Percentiles rank a stretch among this genome's conserved stretches.
Evolutionary conservation across 768 basidiomycete genomes (phyloP).

Genomic region (Gelatoporia subvermispora): DNA sequence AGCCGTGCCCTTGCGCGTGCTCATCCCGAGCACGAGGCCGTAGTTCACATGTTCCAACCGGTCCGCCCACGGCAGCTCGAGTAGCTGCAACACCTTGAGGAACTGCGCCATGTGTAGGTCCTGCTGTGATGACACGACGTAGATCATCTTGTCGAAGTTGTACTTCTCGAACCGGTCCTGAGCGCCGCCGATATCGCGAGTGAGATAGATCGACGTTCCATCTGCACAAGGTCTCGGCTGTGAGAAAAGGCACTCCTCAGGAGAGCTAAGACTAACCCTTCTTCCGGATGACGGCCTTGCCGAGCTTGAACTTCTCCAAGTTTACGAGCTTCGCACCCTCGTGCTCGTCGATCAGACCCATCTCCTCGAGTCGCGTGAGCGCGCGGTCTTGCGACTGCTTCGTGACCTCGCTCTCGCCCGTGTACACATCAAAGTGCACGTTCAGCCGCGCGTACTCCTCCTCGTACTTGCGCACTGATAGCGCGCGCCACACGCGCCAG

Average conservation of each 20-base stretch:
- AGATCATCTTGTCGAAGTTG: conserved; percentile 90
- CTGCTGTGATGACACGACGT: conserved; percentile 85
- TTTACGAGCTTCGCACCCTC: conserved; percentile 86
- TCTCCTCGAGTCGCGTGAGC: conserved; percentile 58
- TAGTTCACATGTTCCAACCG: conserved; percentile 85
- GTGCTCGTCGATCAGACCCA: conserved; percentile 69
- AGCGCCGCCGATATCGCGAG: conserved; percentile 92
- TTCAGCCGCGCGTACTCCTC: conserved; percentile 87
- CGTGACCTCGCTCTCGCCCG: conserved; percentile 81
- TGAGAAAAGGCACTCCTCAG: background rate
- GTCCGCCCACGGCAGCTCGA: conserved; percentile 86
- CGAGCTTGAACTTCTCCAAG: conserved; percentile 85
- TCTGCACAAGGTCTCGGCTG: conserved; percentile 39
- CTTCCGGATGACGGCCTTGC: conserved; percentile 87
- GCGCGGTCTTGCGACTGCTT: conserved; percentile 71
- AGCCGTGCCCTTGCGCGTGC: conserved; percentile 86
- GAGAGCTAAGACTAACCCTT: conserved; percentile 43
- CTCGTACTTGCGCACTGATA: conserved; percentile 86
- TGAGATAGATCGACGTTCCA: conserved; percentile 90
- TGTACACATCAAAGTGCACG: conserved; percentile 87
- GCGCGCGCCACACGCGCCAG: conserved; percentile 90
- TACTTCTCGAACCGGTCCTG: conserved; percentile 90
- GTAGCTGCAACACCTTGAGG: conserved; percentile 88
- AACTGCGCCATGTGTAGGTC: conserved; percentile 87
- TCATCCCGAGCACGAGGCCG: conserved; percentile 93